Evolutionary conservation across 169 alveolate species (phyloP), one percentile per base, ranked within the genome.

Genomic region (Plasmodium ovale): DNA sequence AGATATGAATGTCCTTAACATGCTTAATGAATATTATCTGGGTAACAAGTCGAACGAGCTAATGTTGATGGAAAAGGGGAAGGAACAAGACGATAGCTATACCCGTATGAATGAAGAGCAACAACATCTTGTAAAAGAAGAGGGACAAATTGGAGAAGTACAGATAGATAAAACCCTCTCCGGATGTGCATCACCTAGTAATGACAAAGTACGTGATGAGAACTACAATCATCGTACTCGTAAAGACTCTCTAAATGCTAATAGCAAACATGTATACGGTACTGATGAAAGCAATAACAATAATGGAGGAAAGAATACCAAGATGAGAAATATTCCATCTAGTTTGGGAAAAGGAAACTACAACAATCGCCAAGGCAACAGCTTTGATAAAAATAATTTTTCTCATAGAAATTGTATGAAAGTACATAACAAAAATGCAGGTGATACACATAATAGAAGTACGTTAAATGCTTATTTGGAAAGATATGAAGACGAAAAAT

Each of bases 1-100:
- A n/a, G 74, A 77, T 51, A 4, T 62, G 16, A 77, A 77, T 39
- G 77, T 68, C 19, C 39, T 77, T 39, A 77, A 77, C 6, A 42
- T 77, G 7, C n/a, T 77, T 53, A 77, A 77, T 77, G 64, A 77
- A 31, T 77, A 77, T 51, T 77, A 77, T n/a, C 16, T 60, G 54
- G 54, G 33, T 42, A 35, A 39, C n/a, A 62, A 77, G n/a, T 16
- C 68, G 23, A 44, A n/a, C 23, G 77, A 74, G 7, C n/a, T n/a
- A n/a, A n/a, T n/a, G n/a, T n/a, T n/a, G n/a, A n/a, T n/a, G n/a
- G n/a, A n/a, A n/a, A n/a, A n/a, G n/a, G n/a, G n/a, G n/a, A n/a
- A n/a, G n/a, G n/a, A n/a, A n/a, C n/a, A n/a, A n/a, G n/a, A n/a
- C n/a, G n/a, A n/a, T n/a, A n/a, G n/a, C n/a, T n/a, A n/a, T n/a